phyloP scores from a whole-genome alignment of 2,329 filamentous ascomycete species.

The Bipolaris victoriae region DNA sequence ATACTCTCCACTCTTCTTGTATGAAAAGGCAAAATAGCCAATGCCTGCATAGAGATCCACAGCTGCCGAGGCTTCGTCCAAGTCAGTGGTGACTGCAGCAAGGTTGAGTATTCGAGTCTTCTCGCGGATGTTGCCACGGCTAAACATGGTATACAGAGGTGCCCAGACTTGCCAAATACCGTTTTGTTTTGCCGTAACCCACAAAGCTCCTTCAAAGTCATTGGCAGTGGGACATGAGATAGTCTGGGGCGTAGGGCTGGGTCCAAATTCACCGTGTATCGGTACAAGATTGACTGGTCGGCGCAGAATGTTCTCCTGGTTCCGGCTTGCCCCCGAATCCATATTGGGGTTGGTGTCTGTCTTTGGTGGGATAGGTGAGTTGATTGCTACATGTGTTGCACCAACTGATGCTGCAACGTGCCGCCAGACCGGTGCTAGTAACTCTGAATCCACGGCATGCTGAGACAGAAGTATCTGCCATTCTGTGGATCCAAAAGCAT shows the following conservation, averaged over 20 bases:
- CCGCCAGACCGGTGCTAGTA: conserved; percentile 34
- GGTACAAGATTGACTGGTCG: conserved; percentile 73
- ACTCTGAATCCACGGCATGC: conserved; percentile 28
- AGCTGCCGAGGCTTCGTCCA: conserved; percentile 35
- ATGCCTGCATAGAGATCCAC: conserved; percentile 92
- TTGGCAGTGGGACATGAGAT: conserved; percentile 32
- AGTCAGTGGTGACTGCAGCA: conserved; percentile 34
- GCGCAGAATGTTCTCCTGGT: conserved; percentile 69
- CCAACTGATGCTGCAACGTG: conserved; percentile 48
- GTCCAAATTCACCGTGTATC: conserved; percentile 77
- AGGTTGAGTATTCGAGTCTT: conserved; percentile 74
- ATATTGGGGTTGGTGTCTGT: not conserved
- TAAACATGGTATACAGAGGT: conserved; percentile 92
- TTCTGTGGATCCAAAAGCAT: conserved; percentile 49
- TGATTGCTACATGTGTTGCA: conserved; percentile 64
- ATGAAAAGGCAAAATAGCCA: conserved; percentile 91
- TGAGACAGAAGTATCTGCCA: conserved; percentile 45
- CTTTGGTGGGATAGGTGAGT: conserved; percentile 60
- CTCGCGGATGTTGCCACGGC: conserved; percentile 85
- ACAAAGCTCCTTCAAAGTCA: conserved; percentile 74
- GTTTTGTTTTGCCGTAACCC: conserved; percentile 76
- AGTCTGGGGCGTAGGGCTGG: conserved; percentile 34
- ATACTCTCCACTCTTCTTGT: conserved; percentile 66
- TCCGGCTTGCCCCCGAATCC: not conserved
- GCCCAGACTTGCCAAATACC: conserved; percentile 86